Evolutionary conservation across 108 stramenopile species (phyloP).

Genomic region (Skeletonema tropicum): DNA sequence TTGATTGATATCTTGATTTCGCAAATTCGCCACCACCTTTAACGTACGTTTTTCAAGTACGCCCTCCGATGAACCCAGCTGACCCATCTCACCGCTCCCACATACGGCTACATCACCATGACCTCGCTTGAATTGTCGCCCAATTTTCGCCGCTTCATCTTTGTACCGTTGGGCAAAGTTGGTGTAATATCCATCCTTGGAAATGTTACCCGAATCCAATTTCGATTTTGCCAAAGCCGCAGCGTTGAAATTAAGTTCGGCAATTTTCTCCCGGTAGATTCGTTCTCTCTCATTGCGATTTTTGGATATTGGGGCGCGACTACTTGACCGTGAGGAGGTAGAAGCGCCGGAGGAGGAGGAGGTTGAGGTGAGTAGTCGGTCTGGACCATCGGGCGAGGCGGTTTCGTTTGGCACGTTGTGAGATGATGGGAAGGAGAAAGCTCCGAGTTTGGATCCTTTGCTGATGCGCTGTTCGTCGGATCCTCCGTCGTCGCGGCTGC

Average conservation of each 20-base stretch:
- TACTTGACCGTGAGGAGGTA: background rate
- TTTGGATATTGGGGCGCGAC: background rate
- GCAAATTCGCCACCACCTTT: slow-evolving; percentile 35
- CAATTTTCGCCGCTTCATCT: slow-evolving; percentile 6
- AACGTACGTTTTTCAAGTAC: slow-evolving; percentile 16
- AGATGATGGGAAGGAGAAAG: background rate
- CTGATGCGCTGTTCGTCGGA: background rate
- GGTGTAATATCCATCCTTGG: slow-evolving; percentile 1
- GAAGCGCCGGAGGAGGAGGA: background rate
- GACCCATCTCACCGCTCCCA: slow-evolving; percentile 65
- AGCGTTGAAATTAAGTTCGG: slow-evolving; percentile 19
- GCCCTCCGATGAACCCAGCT: slow-evolving; percentile 49
- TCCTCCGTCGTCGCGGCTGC: slow-evolving; percentile 6
- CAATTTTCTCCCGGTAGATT: slow-evolving; percentile 1
- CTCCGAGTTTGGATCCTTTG: background rate
- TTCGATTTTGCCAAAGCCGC: background rate
- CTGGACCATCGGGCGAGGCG: slow-evolving; percentile 6
- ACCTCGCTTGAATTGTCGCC: slow-evolving; percentile 5
- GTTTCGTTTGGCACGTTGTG: background rate
- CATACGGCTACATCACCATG: slow-evolving; percentile 49
- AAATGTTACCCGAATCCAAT: background rate
- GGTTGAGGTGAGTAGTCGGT: background rate
- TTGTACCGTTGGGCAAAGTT: slow-evolving; percentile 10
- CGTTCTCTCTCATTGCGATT: background rate
- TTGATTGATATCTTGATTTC: slow-evolving; percentile 34